phyloP scores from a whole-genome alignment of 352 stramenopile genomes.

The Plasmopara muralis region DNA sequence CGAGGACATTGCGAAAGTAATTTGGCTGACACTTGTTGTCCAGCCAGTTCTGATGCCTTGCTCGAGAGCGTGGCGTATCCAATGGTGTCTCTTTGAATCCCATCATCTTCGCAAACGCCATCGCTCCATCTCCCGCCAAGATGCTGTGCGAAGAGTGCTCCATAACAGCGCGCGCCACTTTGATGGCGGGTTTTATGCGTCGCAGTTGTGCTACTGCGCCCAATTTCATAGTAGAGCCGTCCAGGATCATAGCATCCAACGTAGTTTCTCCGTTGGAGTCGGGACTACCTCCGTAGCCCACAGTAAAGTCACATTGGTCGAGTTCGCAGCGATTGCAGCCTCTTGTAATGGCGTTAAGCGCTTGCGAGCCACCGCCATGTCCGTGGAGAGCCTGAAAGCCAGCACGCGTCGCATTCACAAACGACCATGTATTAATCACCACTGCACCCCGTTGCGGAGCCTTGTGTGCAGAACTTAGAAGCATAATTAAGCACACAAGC shows the following conservation, averaged over 20 bases:
- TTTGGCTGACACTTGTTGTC: conserved; percentile 80
- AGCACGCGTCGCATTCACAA: conserved; percentile 58
- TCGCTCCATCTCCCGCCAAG: conserved; percentile 77
- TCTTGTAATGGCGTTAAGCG: conserved; percentile 56
- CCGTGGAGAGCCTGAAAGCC: conserved; percentile 46
- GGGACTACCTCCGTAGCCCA: conserved; percentile 84
- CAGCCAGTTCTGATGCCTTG: conserved; percentile 53
- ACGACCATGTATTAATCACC: conserved; percentile 83
- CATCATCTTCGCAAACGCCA: conserved; percentile 88
- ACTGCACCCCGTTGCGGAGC: conserved; percentile 31
- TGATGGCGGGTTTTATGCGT: conserved; percentile 76
- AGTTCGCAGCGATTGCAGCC: conserved; percentile 78
- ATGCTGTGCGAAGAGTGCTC: conserved; percentile 86
- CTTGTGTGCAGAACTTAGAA: conserved; percentile 22
- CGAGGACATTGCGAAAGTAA: conserved; percentile 78
- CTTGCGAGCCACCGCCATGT: conserved; percentile 6
- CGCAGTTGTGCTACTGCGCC: conserved; percentile 77
- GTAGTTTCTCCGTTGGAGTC: conserved; percentile 84
- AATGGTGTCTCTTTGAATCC: conserved; percentile 75
- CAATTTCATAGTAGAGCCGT: conserved; percentile 79
- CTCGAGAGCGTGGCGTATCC: conserved; percentile 49
- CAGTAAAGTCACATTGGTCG: conserved; percentile 84
- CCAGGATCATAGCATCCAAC: conserved; percentile 89
- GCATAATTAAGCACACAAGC: conserved; percentile 25
- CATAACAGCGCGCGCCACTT: conserved; percentile 81